These are phyloP conservation scores for Aspergillus thermomutatus DNA, from an alignment of 2,329 filamentous ascomycete species.

Conservation along the genomic window DNA sequence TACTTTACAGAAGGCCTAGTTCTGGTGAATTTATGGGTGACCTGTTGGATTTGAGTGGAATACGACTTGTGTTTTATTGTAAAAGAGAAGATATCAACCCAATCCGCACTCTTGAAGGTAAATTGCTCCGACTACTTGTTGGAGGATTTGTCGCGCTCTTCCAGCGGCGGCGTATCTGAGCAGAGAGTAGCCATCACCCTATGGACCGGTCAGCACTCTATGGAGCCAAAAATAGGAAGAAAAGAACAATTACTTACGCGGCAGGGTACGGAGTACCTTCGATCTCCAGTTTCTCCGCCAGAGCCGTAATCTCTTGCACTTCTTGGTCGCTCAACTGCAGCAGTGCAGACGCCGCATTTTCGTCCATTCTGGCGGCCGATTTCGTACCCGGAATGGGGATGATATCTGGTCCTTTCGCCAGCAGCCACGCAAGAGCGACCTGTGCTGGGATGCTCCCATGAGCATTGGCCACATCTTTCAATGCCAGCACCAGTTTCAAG, in stretches of 20 bases:
- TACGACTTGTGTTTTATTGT: too few relatives aligned
- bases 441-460: slow-evolving; percentile 58
- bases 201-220: slow-evolving; percentile 1
- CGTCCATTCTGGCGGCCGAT: slow-evolving; percentile 18
- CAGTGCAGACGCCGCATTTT: slow-evolving; percentile 14
- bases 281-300: slow-evolving; percentile 16
- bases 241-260: neutral
- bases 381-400: slow-evolving; percentile 29
- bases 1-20: too few relatives aligned
- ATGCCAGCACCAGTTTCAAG: slow-evolving; percentile 48
- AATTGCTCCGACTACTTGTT: too few relatives aligned
- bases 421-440: slow-evolving; percentile 61
- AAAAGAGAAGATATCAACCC: too few relatives aligned
- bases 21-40: too few relatives aligned
- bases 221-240: neutral
- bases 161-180: slow-evolving; percentile 7
- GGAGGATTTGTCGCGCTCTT: too few relatives aligned
- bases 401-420: slow-evolving; percentile 50
- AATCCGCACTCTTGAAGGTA: too few relatives aligned
- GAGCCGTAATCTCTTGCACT: slow-evolving; percentile 14
- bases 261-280: neutral
- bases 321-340: slow-evolving; percentile 20
- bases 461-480: slow-evolving; percentile 49
- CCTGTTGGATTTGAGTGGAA: too few relatives aligned
- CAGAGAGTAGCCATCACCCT: slow-evolving; percentile 3